A percentile compares a stretch with the other conserved stretches of the same genome.
Evolutionary conservation across 139 green algal species (phyloP).

Genomic region (Pleodorina starrii): DNA sequence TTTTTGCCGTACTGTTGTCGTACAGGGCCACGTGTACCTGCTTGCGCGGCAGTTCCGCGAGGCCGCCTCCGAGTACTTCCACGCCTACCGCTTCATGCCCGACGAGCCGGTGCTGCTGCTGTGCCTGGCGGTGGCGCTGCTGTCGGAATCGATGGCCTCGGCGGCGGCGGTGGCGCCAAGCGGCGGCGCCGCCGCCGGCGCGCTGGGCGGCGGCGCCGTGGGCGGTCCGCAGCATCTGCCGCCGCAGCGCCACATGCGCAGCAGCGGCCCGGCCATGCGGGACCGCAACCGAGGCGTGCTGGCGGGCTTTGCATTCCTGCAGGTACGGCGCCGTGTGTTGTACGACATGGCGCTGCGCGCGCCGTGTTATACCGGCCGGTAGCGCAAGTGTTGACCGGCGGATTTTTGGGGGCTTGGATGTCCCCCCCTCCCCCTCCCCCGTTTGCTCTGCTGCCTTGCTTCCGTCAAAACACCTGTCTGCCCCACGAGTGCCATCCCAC

Average conservation of each 20-base stretch:
- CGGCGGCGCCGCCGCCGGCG: conserved; percentile 66
- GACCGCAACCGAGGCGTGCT: conserved; percentile 78
- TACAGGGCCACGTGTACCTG: conserved; percentile 71
- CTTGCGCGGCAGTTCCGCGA: conserved; percentile 57
- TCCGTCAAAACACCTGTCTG: too few species aligned
- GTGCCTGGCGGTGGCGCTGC: conserved; percentile 67
- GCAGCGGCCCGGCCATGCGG: not conserved
- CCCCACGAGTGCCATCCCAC: too few species aligned
- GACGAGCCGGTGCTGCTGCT: conserved; percentile 79
- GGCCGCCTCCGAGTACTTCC: conserved; percentile 79
- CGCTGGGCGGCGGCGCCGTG: conserved; percentile 77
- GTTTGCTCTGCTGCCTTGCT: too few species aligned
- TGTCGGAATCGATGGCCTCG: conserved; percentile 60
- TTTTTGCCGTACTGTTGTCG: too few species aligned
- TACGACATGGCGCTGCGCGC: too few species aligned
- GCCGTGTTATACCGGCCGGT: too few species aligned
- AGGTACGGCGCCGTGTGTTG: conserved; percentile 53
- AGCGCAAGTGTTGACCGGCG: too few species aligned
- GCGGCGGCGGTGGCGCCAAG: conserved; percentile 57
- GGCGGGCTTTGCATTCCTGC: conserved; percentile 85
- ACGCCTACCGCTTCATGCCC: conserved; percentile 71
- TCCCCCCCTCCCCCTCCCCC: too few species aligned
- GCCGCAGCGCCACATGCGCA: not conserved
- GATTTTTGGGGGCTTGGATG: too few species aligned
- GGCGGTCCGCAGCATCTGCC: not conserved